phyloP scores from a whole-genome alignment of 352 stramenopile species.

The Phytophthora foliorum region DNA sequence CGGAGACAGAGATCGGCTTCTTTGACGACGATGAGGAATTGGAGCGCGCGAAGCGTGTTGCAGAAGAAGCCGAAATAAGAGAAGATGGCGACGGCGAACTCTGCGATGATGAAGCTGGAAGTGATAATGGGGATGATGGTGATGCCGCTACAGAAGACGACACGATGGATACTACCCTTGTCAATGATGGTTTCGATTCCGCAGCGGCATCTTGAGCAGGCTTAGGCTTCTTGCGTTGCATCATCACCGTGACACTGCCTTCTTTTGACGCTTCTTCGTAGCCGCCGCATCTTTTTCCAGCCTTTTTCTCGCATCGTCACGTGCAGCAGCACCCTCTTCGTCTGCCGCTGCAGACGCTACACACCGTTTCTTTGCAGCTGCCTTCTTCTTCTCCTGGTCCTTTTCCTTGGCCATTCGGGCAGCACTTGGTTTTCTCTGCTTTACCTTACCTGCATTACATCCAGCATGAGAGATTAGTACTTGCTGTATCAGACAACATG shows the following conservation, averaged over 20 bases:
- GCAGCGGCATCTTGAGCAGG: too few species aligned
- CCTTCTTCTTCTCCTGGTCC: background rate
- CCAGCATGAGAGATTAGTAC: background rate
- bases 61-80: background rate
- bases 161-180: background rate
- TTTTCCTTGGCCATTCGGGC: background rate
- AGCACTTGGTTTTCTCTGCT: constrained; percentile 2
- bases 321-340: background rate
- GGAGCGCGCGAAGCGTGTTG: background rate
- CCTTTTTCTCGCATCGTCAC: background rate
- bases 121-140: background rate
- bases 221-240: too few species aligned
- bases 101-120: too few species aligned
- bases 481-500: background rate
- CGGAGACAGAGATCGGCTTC: constrained; percentile 12
- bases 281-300: background rate
- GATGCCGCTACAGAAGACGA: background rate
- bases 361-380: background rate
- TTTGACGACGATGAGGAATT: too few species aligned
- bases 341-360: background rate
- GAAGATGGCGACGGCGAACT: background rate
- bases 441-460: background rate
- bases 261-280: background rate
- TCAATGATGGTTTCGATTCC: too few species aligned
- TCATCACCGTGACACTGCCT: too few species aligned